Percentiles rank a stretch among this genome's conserved stretches.
These are phyloP conservation scores for Exutisphaerella laricina DNA, from an alignment of 2,329 filamentous ascomycete species.

Conservation along the genomic window DNA sequence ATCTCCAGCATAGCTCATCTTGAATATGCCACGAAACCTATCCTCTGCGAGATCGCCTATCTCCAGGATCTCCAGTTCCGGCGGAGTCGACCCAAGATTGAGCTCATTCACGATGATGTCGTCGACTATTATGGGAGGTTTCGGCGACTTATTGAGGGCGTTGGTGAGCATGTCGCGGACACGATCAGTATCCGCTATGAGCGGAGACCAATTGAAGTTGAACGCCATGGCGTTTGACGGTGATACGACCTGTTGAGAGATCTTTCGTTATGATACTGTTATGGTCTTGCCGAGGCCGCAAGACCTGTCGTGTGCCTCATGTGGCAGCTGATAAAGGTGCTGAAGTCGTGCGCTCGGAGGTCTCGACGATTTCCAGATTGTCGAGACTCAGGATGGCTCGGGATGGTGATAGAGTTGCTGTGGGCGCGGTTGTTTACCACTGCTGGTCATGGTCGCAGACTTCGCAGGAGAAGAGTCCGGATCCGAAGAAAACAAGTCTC, in stretches of 20 bases:
- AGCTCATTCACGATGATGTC: conserved; percentile 98
- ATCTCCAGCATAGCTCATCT: conserved; percentile 97
- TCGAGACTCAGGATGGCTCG: no score
- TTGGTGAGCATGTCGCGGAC: conserved; percentile 91
- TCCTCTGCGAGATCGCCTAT: conserved; percentile 97
- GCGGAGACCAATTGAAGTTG: conserved; percentile 99
- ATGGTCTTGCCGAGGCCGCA: conserved; percentile 20
- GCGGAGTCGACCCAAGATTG: conserved; percentile 90
- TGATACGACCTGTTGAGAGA: conserved; percentile 12
- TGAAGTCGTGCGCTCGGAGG: no score
- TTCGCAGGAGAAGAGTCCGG: no score
- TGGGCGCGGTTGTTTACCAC: no score
- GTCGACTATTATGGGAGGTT: conserved; percentile 98
- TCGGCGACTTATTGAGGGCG: conserved; percentile 94
- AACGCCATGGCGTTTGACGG: conserved; percentile 68
- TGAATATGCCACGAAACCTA: conserved; percentile 95
- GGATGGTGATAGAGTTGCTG: no score
- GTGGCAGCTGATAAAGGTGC: conserved; percentile 16
- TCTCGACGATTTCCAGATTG: no score
- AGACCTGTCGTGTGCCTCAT: conserved; percentile 27
- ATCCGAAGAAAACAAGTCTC: no score
- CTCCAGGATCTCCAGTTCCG: conserved; percentile 93
- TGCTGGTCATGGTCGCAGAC: no score
- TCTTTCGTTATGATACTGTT: neutral
- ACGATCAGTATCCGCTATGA: conserved; percentile 88